Percentiles rank a stretch among this genome's conserved stretches.
Conservation (phyloP, 345 rosid genomes). For the Populus davidiana region DNA sequence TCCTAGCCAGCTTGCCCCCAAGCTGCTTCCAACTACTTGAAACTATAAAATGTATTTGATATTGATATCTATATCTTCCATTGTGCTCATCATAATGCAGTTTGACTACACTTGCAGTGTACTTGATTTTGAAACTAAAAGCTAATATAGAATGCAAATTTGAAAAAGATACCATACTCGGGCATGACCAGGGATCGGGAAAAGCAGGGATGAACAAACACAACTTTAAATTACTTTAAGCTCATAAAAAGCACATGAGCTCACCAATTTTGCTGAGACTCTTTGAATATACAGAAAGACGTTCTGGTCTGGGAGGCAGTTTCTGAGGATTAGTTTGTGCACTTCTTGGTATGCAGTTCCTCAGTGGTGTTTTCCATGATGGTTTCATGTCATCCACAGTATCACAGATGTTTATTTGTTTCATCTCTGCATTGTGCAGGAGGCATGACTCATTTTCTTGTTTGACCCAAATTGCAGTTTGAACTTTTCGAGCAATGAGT, state of each 20-base stretch:
- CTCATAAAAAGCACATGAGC: constrained; percentile 9
- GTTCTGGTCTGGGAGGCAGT: constrained; percentile 63
- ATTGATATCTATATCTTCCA: not conserved
- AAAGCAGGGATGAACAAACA: not conserved
- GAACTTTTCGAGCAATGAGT: constrained; percentile 74
- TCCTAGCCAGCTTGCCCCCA: not conserved
- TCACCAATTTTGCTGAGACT: constrained; percentile 60
- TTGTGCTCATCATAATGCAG: not conserved
- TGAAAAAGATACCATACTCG: not conserved
- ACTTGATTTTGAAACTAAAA: not conserved
- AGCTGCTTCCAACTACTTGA: not conserved
- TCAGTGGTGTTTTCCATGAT: constrained; percentile 74
- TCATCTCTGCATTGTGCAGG: constrained; percentile 49
- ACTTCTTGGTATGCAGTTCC: constrained; percentile 49
- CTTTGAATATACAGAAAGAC: constrained; percentile 57
- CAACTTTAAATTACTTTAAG: not conserved
- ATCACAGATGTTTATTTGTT: constrained; percentile 61
- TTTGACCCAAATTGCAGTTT: constrained; percentile 94
- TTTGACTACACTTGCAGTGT: not conserved
- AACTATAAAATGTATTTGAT: not conserved
- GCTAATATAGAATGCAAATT: not conserved
- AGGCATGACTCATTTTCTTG: constrained; percentile 59
- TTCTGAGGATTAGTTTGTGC: constrained; percentile 30
- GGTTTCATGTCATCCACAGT: constrained; percentile 49
- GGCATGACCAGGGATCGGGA: not conserved